Evolutionary conservation across 352 stramenopile species (phyloP).

Genomic region (Globisporangium polare): DNA sequence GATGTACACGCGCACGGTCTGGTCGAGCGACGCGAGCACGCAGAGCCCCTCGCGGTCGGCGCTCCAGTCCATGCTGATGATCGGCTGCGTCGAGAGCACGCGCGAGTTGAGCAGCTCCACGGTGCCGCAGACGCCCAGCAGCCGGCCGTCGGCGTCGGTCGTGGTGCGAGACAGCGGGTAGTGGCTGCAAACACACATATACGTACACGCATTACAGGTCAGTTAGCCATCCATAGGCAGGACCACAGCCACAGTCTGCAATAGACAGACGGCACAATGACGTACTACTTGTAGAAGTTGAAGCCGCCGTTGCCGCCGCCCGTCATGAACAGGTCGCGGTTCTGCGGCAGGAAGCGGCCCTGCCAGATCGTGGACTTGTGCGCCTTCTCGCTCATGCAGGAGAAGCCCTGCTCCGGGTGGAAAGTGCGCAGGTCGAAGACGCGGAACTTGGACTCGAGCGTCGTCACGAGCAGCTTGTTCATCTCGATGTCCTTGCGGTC

Average conservation of each 20-base stretch:
- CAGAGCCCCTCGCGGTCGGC: conserved; percentile 93
- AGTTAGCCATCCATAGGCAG: neutral
- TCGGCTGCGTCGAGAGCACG: conserved; percentile 94
- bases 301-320: conserved; percentile 95
- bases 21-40: conserved; percentile 91
- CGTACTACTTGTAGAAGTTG: conserved; percentile 97
- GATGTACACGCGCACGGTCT: conserved; percentile 94
- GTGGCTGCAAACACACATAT: conserved; percentile 31
- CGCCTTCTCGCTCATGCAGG: conserved; percentile 87
- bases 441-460: conserved; percentile 95
- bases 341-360: conserved; percentile 93
- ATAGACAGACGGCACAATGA: conserved; percentile 16
- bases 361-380: conserved; percentile 97
- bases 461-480: conserved; percentile 96
- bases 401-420: conserved; percentile 90
- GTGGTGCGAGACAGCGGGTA: conserved; percentile 77
- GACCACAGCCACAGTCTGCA: neutral
- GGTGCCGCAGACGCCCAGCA: conserved; percentile 86
- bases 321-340: conserved; percentile 96
- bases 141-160: conserved; percentile 82
- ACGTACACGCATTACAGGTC: neutral
- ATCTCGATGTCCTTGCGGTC: conserved; percentile 97
- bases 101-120: conserved; percentile 95
- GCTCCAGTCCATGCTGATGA: conserved; percentile 96
- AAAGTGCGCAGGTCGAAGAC: conserved; percentile 94